A percentile compares a stretch with the other conserved stretches of the same genome.
Conservation (phyloP, 129 eudicot genomes). For the Erigeron canadensis region DNA sequence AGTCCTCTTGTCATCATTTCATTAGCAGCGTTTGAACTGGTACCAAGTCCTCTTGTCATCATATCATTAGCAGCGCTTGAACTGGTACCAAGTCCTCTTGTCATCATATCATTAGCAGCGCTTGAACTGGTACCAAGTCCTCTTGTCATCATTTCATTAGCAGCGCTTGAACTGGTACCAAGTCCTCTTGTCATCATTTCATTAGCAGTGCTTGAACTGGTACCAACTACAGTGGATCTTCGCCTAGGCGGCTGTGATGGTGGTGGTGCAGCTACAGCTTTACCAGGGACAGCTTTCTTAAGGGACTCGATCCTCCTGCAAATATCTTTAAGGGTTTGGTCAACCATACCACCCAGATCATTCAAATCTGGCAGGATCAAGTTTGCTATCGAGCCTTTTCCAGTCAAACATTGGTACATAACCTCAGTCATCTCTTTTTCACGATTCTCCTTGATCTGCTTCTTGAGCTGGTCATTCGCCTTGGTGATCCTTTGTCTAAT, state of each 20-base stretch:
- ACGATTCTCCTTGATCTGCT: conserved; percentile 42
- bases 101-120: conserved; percentile 15
- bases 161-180: background rate
- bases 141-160: conserved; percentile 24
- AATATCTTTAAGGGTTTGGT: conserved; percentile 44
- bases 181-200: conserved; percentile 29
- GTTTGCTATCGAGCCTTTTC: conserved; percentile 42
- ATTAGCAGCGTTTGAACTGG: background rate
- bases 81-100: conserved; percentile 20
- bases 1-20: conserved; percentile 24
- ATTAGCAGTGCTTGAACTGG: background rate
- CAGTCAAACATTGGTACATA: conserved; percentile 52
- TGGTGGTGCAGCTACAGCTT: conserved; percentile 15
- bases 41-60: too few relatives aligned
- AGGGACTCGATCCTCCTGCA: conserved; percentile 31
- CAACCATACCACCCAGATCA: conserved; percentile 47
- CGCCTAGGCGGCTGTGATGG: conserved; percentile 3
- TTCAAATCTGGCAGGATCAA: conserved; percentile 42
- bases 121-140: conserved; percentile 13
- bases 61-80: conserved; percentile 6
- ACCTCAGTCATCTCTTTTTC: conserved; percentile 54
- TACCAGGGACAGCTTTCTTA: conserved; percentile 23
- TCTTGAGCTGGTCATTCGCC: conserved; percentile 33
- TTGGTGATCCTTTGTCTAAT: conserved; percentile 38
- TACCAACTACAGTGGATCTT: background rate